Conservation (phyloP, 2,329 filamentous ascomycete species). For the Clonostachys rosea region DNA sequence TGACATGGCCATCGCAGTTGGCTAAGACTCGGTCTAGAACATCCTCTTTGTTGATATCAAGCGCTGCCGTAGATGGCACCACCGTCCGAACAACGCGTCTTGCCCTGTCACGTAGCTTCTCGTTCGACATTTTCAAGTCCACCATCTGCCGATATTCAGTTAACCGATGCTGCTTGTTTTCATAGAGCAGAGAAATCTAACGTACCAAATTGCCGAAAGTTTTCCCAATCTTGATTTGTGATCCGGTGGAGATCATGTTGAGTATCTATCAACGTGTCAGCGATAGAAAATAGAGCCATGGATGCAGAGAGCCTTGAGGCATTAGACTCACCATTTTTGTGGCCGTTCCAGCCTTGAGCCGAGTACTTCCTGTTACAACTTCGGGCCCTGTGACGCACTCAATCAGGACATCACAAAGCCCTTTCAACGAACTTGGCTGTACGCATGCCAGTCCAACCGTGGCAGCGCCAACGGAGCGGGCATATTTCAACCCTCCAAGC, state of each 20-base stretch:
- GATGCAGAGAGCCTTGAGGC: not conserved
- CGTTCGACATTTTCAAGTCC: slow-evolving; percentile 26
- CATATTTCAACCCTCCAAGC: slow-evolving; percentile 15
- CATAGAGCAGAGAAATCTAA: not conserved
- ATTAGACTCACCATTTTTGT: slow-evolving; percentile 27
- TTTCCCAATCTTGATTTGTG: slow-evolving; percentile 6
- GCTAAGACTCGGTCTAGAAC: slow-evolving; percentile 5
- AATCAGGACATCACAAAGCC: slow-evolving; percentile 20
- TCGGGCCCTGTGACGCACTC: slow-evolving; percentile 32
- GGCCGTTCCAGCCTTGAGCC: slow-evolving; percentile 37
- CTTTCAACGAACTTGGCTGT: slow-evolving; percentile 5
- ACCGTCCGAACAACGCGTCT: slow-evolving; percentile 13
- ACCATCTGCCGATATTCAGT: not conserved
- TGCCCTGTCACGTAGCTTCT: slow-evolving; percentile 19
- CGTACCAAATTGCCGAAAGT: slow-evolving; percentile 8
- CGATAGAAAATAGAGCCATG: not conserved
- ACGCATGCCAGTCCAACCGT: slow-evolving; percentile 31
- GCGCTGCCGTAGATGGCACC: slow-evolving; percentile 2
- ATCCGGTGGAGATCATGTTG: slow-evolving; percentile 8
- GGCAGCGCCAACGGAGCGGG: slow-evolving; percentile 22
- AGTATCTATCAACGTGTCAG: not conserved
- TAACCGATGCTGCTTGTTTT: no score
- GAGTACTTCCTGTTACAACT: slow-evolving; percentile 37
- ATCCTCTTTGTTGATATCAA: slow-evolving; percentile 9
- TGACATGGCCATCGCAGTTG: slow-evolving; percentile 5